These are phyloP conservation scores for Mucor piriformis DNA, from an alignment of 371 early-diverging fungal genomes.

Conservation along the genomic window DNA sequence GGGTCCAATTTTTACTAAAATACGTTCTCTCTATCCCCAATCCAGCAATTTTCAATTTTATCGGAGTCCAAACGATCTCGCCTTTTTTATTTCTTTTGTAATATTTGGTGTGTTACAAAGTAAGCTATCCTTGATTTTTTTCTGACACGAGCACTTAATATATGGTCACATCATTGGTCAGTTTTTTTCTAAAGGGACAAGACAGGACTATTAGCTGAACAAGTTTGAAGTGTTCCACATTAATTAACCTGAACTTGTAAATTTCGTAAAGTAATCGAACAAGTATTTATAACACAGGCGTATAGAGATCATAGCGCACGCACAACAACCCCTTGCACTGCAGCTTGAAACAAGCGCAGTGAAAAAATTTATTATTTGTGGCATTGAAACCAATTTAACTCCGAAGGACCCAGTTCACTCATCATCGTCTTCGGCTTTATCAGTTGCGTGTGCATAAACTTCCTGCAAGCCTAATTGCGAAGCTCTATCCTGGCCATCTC, in stretches of 20 bases:
- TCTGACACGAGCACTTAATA: no score
- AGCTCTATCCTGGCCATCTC: conserved; percentile 41
- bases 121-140: no score
- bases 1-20: neutral
- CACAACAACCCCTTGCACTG: neutral
- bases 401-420: conserved; percentile 1
- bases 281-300: no score
- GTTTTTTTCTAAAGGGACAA: no score
- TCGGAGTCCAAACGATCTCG: neutral
- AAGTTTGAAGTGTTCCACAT: no score
- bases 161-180: no score
- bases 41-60: neutral
- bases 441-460: conserved; percentile 22
- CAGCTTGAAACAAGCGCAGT: neutral
- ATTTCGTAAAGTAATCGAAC: no score
- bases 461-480: conserved; percentile 1
- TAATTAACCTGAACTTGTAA: no score
- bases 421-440: conserved; percentile 17
- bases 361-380: neutral
- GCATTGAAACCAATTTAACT: neutral
- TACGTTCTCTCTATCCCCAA: neutral
- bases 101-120: no score
- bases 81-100: neutral
- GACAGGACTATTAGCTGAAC: no score
- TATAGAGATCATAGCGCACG: no score